phyloP scores from a whole-genome alignment of 1,284 basidiomycete species.

The Cystobasidium pallidum region DNA sequence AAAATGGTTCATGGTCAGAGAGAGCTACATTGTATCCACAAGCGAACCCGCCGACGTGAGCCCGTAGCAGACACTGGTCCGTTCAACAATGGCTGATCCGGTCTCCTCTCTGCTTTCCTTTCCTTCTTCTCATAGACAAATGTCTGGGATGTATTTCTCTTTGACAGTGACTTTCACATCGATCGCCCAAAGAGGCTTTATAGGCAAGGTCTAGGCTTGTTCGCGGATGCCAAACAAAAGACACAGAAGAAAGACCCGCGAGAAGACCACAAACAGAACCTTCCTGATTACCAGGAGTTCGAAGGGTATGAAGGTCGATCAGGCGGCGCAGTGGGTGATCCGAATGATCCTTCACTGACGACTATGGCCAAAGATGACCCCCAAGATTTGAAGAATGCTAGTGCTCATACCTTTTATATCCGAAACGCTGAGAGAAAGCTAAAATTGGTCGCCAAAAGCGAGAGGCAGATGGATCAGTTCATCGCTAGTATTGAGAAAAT shows the following conservation, averaged over 20 bases:
- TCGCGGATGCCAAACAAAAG: constrained; percentile 55
- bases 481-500: constrained; percentile 88
- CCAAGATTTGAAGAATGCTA: constrained; percentile 53
- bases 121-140: constrained; percentile 52
- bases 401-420: constrained; percentile 89
- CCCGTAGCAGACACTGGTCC: constrained; percentile 41
- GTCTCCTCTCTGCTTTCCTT: too few species aligned
- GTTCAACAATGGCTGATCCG: too few species aligned
- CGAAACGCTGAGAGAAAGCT: constrained; percentile 86
- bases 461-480: constrained; percentile 98
- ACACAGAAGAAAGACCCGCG: constrained; percentile 29
- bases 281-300: constrained; percentile 48
- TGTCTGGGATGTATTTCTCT: constrained; percentile 90
- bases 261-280: constrained; percentile 51
- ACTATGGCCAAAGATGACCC: constrained; percentile 48
- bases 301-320: constrained; percentile 36
- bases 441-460: constrained; percentile 85
- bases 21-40: constrained; percentile 86
- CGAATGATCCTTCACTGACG: constrained; percentile 52
- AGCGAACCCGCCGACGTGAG: constrained; percentile 82
- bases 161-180: constrained; percentile 88
- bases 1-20: constrained; percentile 91
- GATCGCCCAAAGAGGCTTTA: constrained; percentile 61
- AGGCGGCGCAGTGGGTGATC: constrained; percentile 50
- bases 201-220: constrained; percentile 71